These are phyloP conservation scores for Hyparrhenia diplandra DNA, from an alignment of 176 grass and related monocot species.

Conservation along the genomic window DNA sequence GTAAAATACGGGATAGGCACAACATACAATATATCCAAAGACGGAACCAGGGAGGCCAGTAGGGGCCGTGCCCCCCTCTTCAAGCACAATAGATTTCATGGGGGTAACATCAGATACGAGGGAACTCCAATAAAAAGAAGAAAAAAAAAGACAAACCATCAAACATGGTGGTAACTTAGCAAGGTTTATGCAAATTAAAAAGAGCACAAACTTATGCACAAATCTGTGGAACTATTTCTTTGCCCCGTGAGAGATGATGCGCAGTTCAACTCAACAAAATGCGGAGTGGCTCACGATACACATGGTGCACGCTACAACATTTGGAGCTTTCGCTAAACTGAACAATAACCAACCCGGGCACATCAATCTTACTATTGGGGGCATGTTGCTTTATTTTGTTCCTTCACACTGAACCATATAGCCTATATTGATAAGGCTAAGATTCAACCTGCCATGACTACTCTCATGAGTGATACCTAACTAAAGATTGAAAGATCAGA, in stretches of 20 bases:
- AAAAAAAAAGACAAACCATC: neutral
- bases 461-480: conserved; percentile 2
- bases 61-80: too few species aligned
- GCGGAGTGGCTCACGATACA: conserved; percentile 6
- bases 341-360: conserved; percentile 11
- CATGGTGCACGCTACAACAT: conserved; percentile 7
- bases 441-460: neutral
- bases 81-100: too few species aligned
- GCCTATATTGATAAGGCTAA: neutral
- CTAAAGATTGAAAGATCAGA: conserved; percentile 10
- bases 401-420: conserved; percentile 20
- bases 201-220: neutral
- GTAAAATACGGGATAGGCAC: neutral
- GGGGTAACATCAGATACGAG: neutral
- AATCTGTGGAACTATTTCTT: neutral
- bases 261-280: neutral
- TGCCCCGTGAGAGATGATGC: conserved; percentile 1
- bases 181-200: neutral
- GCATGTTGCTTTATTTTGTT: neutral
- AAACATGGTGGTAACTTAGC: neutral
- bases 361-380: neutral
- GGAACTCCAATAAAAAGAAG: neutral
- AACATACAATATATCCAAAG: neutral
- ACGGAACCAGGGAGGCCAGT: too few species aligned
- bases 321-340: conserved; percentile 3